Base-by-base conservation (phyloP, 768 basidiomycete genomes). In the Lyophyllum shimeji region DNA sequence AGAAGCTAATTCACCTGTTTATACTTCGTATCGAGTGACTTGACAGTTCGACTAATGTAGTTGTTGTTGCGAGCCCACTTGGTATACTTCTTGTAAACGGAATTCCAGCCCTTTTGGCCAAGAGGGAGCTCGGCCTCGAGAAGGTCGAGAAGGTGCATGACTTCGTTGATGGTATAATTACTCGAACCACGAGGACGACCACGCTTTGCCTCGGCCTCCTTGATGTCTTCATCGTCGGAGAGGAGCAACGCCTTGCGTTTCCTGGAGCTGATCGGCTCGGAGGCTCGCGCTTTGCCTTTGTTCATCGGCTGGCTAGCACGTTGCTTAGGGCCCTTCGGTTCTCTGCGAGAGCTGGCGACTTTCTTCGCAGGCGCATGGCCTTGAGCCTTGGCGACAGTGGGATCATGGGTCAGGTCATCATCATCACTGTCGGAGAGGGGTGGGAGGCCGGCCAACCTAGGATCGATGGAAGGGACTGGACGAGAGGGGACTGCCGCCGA, bases 11-110 rank as follows among this genome's bases (percentile, higher is more conserved):
- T 17, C 55, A 70, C 67, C 47, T 59, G 57, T 53, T 67, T 69
- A 46, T 56, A 69, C 53, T 65, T 67, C 1, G 56, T 65, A 48
- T 67, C 60, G 29, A 69, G 59, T 18, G 60, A 60, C 27, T 59
- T 63, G n/a, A 46, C 15, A n/a, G 34, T 42, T 2, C 53, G 58
- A n/a, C 29, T 29, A 9, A 37, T 44, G 34, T 13, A 59, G 58
- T 50, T 44, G 29, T 65, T 31, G 9, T 34, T 46, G 21, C 34
- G 29, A 29, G 65, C 65, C 62, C 61, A 68, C 37, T 53, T 39
- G 23, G 39, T 56, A 40, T 60, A 65, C 15, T 48, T n/a, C 23
- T 43, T 42, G n/a, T 50, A 20, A 18, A 65, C 51, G 13, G n/a
- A 13, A 3, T 53, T 37, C 67, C 67, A 69, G 0, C 62, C 59